Percentiles rank a stretch among this genome's conserved stretches.
These are phyloP conservation scores for Chaetoscypha palmicola DNA, from an alignment of 2,329 filamentous ascomycete genomes.

Conservation along the genomic window DNA sequence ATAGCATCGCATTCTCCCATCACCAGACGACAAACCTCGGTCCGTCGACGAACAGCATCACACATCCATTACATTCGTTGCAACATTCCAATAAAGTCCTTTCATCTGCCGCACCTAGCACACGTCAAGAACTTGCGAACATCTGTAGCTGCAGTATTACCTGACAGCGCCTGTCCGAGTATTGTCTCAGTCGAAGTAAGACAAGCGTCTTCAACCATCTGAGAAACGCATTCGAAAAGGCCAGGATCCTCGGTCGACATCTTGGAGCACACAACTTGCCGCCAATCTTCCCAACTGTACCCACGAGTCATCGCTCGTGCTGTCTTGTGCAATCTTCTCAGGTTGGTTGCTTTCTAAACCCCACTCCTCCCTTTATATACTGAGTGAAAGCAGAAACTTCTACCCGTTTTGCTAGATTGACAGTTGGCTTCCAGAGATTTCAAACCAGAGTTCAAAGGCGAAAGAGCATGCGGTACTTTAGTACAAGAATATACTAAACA, in stretches of 20 bases:
- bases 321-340: not conserved
- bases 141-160: slow-evolving; percentile 28
- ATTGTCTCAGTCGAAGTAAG: slow-evolving; percentile 20
- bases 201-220: slow-evolving; percentile 16
- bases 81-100: slow-evolving; percentile 15
- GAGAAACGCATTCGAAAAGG: slow-evolving; percentile 1
- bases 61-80: slow-evolving; percentile 17
- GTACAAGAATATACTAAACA: not conserved
- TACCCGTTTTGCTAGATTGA: not conserved
- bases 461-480: not conserved
- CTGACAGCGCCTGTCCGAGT: slow-evolving; percentile 20
- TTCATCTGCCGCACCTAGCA: slow-evolving; percentile 22
- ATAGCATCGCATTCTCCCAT: not conserved
- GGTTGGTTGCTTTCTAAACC: slow-evolving; percentile 1
- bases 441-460: slow-evolving; percentile 1
- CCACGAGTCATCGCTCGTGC: not conserved
- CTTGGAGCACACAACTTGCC: not conserved
- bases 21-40: not conserved
- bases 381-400: not conserved
- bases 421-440: not conserved
- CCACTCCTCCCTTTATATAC: slow-evolving; percentile 2
- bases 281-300: not conserved
- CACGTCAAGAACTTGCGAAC: slow-evolving; percentile 25
- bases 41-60: not conserved
- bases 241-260: slow-evolving; percentile 4